Conservation (phyloP, 2,329 filamentous ascomycete species). For the Bipolaris bicolor region DNA sequence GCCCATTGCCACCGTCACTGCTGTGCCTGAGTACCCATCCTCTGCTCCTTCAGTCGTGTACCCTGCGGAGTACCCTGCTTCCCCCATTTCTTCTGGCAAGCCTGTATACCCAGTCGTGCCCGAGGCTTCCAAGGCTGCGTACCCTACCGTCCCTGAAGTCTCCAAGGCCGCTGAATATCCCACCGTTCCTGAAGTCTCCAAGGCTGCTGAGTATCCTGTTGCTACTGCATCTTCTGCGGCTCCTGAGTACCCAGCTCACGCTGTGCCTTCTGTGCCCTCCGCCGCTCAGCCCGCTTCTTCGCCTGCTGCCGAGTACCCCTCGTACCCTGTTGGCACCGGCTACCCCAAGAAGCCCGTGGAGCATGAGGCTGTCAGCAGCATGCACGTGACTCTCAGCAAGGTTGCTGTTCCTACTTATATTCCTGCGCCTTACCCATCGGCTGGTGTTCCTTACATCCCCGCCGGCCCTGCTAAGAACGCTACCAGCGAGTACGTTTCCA, state of each 20-base stretch:
- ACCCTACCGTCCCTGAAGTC: neutral
- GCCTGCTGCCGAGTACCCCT: constrained; percentile 2
- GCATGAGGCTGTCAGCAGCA: constrained; percentile 9
- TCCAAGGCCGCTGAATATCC: too few relatives aligned
- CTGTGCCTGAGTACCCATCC: constrained; percentile 24
- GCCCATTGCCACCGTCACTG: constrained; percentile 29
- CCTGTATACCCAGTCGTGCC: constrained; percentile 4
- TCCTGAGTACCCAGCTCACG: constrained; percentile 7
- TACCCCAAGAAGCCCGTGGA: constrained; percentile 26
- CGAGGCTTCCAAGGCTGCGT: constrained; percentile 3
- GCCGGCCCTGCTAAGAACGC: constrained; percentile 14
- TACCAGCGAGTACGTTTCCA: constrained; percentile 17
- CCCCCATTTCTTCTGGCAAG: constrained; percentile 5
- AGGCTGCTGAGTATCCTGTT: constrained; percentile 5
- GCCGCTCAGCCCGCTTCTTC: neutral
- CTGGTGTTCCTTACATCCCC: constrained; percentile 13
- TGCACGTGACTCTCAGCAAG: constrained; percentile 33
- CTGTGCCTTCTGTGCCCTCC: neutral
- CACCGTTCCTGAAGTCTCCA: neutral
- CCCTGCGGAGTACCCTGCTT: constrained; percentile 11
- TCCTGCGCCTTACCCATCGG: constrained; percentile 17
- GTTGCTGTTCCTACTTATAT: constrained; percentile 23
- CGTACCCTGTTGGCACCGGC: constrained; percentile 5
- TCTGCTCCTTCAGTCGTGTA: constrained; percentile 12
- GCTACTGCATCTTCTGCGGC: neutral